Percentiles rank a stretch among this genome's conserved stretches.
Conservation (phyloP, 306 rosid species). For the Sophora flavescens region DNA sequence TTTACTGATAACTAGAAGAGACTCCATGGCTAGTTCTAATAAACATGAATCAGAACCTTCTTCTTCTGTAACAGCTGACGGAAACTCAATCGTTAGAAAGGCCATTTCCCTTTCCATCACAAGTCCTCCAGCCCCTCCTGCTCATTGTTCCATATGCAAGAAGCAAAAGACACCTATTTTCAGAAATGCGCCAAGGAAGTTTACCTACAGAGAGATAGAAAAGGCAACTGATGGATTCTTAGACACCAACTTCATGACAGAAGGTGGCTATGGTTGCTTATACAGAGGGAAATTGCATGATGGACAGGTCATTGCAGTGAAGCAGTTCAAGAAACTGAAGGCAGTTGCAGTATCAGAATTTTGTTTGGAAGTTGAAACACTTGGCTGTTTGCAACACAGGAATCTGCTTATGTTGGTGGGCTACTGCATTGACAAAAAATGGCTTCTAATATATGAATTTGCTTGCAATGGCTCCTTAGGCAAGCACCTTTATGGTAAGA, state of each 20-base stretch:
- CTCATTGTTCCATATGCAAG: slow-evolving; percentile 44
- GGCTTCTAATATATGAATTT: slow-evolving; percentile 46
- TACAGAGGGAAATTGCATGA: slow-evolving; percentile 40
- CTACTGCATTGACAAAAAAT: slow-evolving; percentile 39
- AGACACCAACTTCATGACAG: slow-evolving; percentile 35
- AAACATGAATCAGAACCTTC: no score
- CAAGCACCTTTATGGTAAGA: slow-evolving; percentile 38
- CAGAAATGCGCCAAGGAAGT: slow-evolving; percentile 35
- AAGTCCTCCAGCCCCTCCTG: slow-evolving; percentile 34
- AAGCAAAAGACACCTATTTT: slow-evolving; percentile 34
- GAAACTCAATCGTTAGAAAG: slow-evolving; percentile 38
- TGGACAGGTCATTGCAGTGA: slow-evolving; percentile 49
- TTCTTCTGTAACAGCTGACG: slow-evolving; percentile 12
- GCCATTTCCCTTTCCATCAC: slow-evolving; percentile 35
- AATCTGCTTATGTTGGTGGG: slow-evolving; percentile 46
- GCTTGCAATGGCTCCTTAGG: slow-evolving; percentile 50
- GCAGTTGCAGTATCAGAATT: slow-evolving; percentile 34
- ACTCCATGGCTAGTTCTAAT: neutral
- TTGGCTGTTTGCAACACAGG: slow-evolving; percentile 43
- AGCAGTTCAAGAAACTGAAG: slow-evolving; percentile 34
- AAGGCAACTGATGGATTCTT: slow-evolving; percentile 42
- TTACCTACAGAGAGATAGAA: slow-evolving; percentile 38
- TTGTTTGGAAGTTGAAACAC: slow-evolving; percentile 43
- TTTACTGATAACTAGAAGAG: neutral
- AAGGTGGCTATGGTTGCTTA: slow-evolving; percentile 31